Evolutionary conservation across 1,284 basidiomycete genomes (phyloP).

Genomic region (Neonothopanus nambi): DNA sequence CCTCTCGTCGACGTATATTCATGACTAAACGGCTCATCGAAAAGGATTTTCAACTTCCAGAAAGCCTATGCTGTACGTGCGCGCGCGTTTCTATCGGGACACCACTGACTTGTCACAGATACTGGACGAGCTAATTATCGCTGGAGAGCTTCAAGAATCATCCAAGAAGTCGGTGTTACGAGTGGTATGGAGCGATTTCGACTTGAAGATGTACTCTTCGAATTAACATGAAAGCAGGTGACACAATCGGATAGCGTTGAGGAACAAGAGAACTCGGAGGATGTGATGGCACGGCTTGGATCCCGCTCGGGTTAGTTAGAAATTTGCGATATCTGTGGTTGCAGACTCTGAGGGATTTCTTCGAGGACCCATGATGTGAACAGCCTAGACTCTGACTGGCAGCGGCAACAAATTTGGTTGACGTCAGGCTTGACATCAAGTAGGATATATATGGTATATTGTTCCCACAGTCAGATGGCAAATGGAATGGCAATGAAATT

Average conservation of each 20-base stretch:
- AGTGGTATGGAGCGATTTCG: conserved; percentile 32
- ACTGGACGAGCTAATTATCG: conserved; percentile 96
- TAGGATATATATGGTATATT: background rate
- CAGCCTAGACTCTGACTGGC: background rate
- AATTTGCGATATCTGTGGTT: background rate
- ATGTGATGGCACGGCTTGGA: conserved; percentile 73
- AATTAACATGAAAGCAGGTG: conserved; percentile 48
- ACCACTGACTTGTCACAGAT: conserved; percentile 54
- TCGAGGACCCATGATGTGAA: conserved; percentile 16
- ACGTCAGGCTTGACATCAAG: background rate
- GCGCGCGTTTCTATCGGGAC: conserved; percentile 17
- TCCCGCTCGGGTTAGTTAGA: conserved; percentile 59
- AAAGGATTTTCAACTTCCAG: conserved; percentile 96
- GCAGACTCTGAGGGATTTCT: conserved; percentile 4
- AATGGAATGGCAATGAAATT: background rate
- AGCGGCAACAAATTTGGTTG: background rate
- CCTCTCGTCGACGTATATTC: background rate
- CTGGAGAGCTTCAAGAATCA: conserved; percentile 97
- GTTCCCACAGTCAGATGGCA: background rate
- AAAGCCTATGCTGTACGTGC: conserved; percentile 89
- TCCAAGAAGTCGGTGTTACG: conserved; percentile 77
- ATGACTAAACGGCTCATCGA: background rate
- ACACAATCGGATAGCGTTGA: conserved; percentile 80
- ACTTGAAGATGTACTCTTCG: background rate
- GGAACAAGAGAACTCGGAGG: conserved; percentile 80